Evolutionary conservation across 257 asterid genomes (phyloP).

Genomic region (Ehretia macrophylla): DNA sequence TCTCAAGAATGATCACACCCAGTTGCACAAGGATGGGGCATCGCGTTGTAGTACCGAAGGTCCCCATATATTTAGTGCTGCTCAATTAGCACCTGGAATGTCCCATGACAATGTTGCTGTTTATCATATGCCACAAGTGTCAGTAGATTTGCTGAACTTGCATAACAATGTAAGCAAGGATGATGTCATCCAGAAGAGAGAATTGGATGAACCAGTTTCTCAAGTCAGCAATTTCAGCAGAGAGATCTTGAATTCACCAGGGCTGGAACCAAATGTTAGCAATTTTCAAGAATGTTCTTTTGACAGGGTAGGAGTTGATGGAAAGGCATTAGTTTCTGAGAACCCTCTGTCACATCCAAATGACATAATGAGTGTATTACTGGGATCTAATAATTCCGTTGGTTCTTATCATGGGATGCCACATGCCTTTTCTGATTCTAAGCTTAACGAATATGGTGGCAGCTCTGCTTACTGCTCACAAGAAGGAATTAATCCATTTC

Average conservation of each 20-base stretch:
- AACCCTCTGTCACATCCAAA: constrained; percentile 23
- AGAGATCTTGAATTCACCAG: constrained; percentile 22
- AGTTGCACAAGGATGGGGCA: constrained; percentile 15
- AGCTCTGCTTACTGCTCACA: constrained; percentile 42
- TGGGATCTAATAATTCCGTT: constrained; percentile 26
- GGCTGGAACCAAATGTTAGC: constrained; percentile 25
- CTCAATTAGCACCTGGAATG: constrained; percentile 27
- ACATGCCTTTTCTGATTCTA: constrained; percentile 67
- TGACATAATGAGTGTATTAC: constrained; percentile 29
- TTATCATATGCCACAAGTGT: constrained; percentile 23
- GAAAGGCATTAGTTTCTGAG: constrained; percentile 21
- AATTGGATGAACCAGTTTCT: constrained; percentile 27
- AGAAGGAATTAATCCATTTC: constrained; percentile 44
- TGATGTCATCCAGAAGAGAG: constrained; percentile 26
- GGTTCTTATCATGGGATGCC: constrained; percentile 42
- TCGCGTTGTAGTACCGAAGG: constrained; percentile 33
- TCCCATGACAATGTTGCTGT: constrained; percentile 23
- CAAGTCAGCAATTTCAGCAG: constrained; percentile 13
- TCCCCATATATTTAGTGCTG: constrained; percentile 21
- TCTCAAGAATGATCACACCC: constrained; percentile 19
- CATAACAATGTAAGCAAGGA: constrained; percentile 18
- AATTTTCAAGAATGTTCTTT: constrained; percentile 25
- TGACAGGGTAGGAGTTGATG: constrained; percentile 26
- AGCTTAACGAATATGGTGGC: constrained; percentile 58
- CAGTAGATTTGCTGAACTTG: constrained; percentile 21